Evolutionary conservation across 208 protist genomes (phyloP).

Genomic region (Crithidia mellificae): DNA sequence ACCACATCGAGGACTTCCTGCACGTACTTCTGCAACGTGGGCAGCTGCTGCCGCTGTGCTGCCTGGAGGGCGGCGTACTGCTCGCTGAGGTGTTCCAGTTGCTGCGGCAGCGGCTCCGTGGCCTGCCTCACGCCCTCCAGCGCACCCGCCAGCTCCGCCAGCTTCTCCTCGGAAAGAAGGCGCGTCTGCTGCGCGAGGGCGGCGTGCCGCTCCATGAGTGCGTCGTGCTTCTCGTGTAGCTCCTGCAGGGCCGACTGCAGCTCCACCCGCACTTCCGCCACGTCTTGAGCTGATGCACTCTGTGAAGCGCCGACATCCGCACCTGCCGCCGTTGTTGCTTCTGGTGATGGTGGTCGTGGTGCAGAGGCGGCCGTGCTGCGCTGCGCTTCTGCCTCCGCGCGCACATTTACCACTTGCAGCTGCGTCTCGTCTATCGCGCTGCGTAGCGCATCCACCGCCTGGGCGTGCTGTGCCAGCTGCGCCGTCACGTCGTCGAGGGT

Average conservation of each 20-base stretch:
- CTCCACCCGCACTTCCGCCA: not conserved
- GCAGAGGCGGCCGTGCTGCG: conserved; percentile 1
- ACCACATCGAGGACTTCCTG: conserved; percentile 27
- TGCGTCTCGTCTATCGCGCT: not conserved
- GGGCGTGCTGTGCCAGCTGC: conserved; percentile 3
- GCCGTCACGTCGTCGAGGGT: conserved; percentile 10
- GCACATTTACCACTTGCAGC: not conserved
- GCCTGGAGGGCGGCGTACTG: conserved; percentile 18
- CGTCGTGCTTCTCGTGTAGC: not conserved
- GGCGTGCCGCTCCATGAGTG: conserved; percentile 1
- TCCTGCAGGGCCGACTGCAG: conserved; percentile 4
- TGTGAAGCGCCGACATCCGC: not conserved
- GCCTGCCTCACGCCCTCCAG: conserved; percentile 8
- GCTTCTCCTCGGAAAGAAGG: conserved; percentile 9
- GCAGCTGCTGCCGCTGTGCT: conserved; percentile 33
- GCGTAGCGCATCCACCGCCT: conserved; percentile 3
- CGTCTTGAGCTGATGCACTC: not conserved
- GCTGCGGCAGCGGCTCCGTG: not conserved
- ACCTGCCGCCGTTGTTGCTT: no score
- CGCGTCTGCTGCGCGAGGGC: conserved; percentile 8
- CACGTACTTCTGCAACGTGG: conserved; percentile 32
- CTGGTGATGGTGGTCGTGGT: no score
- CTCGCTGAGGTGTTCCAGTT: conserved; percentile 9
- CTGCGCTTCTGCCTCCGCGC: not conserved
- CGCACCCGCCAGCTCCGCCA: conserved; percentile 3